Base-by-base conservation (phyloP, 1,139 yeast genomes). In the Debaryomycetaceae sp. region DNA sequence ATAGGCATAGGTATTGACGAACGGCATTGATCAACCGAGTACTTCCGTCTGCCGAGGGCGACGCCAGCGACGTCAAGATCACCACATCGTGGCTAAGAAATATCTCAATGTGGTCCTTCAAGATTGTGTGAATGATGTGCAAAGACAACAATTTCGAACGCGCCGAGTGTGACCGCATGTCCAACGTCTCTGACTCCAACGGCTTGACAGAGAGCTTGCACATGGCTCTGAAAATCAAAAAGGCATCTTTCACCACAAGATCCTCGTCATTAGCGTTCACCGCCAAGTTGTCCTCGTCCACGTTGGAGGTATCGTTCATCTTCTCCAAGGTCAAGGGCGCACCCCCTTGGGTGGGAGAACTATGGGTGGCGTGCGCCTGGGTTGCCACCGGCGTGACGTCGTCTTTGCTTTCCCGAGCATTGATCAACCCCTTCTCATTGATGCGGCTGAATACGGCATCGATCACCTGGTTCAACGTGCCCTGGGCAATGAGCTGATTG, bases 401-500 rank as follows among this genome's bases (percentile, higher is more conserved):
- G 23, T 51, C 52, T 24, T 40, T 42, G 31, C 56, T 50, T 13
- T 35, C 27, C 13, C 43, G 42, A 3, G 36, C 39, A 6, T 49
- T 38, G 2, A 55, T 43, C 14, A 44, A 37, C 5, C 44, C 35
- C 4, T 56, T 46, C 26, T 58, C 64, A 35, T 60, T 64, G 23
- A 88, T 84, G 42, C 94, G 71, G 41, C 82, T 93, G 57, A 86
- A 91, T 11, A 89, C 80, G 4, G 86, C 79, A 36, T 82, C 79
- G 19, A 91, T 86, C 46, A 89, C 84, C 58, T 93, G 98, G 3
- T 95, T 85, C 41, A 93, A 68, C 7, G 93, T 82, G 2, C 96
- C 97, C 59, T 93, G 98, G 0, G 98, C 98, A 37, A 89, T 81
- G 1, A 91, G 84, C 56, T 91, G 98, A 50, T 88, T 91, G 16